Evolutionary conservation across 1,284 basidiomycete species (phyloP).

Genomic region (Prillingera fragicola): DNA sequence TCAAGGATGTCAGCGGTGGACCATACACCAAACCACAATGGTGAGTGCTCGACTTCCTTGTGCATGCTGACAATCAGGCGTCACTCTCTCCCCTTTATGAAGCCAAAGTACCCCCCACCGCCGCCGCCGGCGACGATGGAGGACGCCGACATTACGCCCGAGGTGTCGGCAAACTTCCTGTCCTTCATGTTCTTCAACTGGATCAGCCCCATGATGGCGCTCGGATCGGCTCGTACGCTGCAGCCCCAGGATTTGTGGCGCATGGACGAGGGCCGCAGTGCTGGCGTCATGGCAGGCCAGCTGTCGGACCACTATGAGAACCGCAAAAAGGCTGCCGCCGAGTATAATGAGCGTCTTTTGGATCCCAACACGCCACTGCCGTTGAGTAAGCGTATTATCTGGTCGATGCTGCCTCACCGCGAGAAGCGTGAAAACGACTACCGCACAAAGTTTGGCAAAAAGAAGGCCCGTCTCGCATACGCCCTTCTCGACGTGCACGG

Average conservation of each 20-base stretch:
- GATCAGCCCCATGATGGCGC: slow-evolving; percentile 64
- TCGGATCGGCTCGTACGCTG: slow-evolving; percentile 61
- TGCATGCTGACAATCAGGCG: slow-evolving; percentile 27
- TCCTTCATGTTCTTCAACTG: slow-evolving; percentile 60
- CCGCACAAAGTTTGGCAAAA: slow-evolving; percentile 55
- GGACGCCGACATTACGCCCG: slow-evolving; percentile 54
- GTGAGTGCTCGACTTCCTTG: slow-evolving; percentile 22
- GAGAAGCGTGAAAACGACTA: slow-evolving; percentile 35
- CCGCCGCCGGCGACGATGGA: slow-evolving; percentile 55
- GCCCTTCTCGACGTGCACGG: slow-evolving; percentile 77
- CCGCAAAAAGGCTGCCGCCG: slow-evolving; percentile 57
- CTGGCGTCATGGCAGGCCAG: slow-evolving; percentile 58
- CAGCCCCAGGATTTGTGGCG: slow-evolving; percentile 80
- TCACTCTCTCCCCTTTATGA: slow-evolving; percentile 45
- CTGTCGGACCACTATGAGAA: slow-evolving; percentile 64
- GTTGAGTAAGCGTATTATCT: slow-evolving; percentile 24
- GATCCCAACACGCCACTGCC: slow-evolving; percentile 35
- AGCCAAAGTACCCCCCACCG: slow-evolving; percentile 47
- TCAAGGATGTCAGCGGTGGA: slow-evolving; percentile 36
- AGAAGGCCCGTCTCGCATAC: slow-evolving; percentile 62
- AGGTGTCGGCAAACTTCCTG: slow-evolving; percentile 54
- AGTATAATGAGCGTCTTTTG: slow-evolving; percentile 64
- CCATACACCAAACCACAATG: slow-evolving; percentile 41
- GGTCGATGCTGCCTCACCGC: slow-evolving; percentile 28
- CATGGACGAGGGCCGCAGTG: slow-evolving; percentile 56